Base-by-base conservation (phyloP, 148 eudicot genomes). In the Diospyros kaki region DNA sequence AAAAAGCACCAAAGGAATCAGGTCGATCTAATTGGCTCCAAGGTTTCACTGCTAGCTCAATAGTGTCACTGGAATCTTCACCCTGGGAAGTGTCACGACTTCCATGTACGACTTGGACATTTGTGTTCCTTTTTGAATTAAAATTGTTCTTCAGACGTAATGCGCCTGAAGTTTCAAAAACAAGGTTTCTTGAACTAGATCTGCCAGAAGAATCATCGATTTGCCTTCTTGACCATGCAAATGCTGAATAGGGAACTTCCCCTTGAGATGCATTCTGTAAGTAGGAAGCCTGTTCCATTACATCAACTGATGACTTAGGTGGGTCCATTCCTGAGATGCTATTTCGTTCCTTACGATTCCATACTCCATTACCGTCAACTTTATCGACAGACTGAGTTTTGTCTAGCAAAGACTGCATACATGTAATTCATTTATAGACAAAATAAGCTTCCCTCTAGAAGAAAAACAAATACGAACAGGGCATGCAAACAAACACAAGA, bases 201-300 rank as follows among this genome's bases (percentile, higher is more conserved):
- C 91, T 80, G 70, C 94, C 78, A 52, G 84, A 84, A 17, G 82
- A 80, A 69, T 85, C 91, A 75, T 88, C 93, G 60, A 79, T 78
- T 77, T 87, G 84, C 77, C 79, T 84, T 70, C 81, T 91, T 15
- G 91, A 94, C 98, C 98, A 93, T 46, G 96, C 98, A 82, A 93
- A 93, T 28, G 28, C 28, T 28, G 28, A 28, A 28, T 28, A 28
- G 28, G 28, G 28, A 28, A 28, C 28, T 15, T 94, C 97, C 18
- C 88, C 97, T 75, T 89, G 97, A 53, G 97, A 94, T 64, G 91
- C 86, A 73, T 87, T 88, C 84, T 85, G 87, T 44, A 72, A 44
- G 63, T 89, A 93, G 75, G 80, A 88, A 56, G 78, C 67, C 75
- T 87, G 91, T 81, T 87, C 89, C 58, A 58, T 75, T n/a, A 63